A percentile compares a stretch with the other conserved stretches of the same genome.
Evolutionary conservation across 2,329 filamentous ascomycete genomes (phyloP).

Genomic region (Diaporthe citri): DNA sequence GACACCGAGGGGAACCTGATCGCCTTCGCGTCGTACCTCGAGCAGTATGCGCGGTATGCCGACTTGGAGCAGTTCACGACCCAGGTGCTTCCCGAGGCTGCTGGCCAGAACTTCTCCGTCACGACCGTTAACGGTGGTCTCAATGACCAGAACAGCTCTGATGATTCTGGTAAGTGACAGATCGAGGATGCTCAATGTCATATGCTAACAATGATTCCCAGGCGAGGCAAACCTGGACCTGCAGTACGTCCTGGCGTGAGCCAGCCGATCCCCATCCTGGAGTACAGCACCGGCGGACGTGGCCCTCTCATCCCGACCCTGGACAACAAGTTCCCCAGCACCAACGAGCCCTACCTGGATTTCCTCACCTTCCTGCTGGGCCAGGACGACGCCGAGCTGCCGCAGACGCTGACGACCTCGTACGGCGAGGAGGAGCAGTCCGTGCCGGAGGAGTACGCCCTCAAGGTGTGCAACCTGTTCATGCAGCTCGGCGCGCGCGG

Average conservation of each 20-base stretch:
- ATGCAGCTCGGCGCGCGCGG: conserved; percentile 74
- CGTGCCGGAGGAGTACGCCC: conserved; percentile 70
- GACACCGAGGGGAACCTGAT: conserved; percentile 48
- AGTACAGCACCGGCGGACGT: conserved; percentile 46
- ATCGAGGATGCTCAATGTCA: too few relatives aligned
- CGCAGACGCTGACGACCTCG: conserved; percentile 72
- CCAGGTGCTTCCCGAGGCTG: conserved; percentile 64
- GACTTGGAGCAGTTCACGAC: conserved; percentile 65
- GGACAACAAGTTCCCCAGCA: conserved; percentile 63
- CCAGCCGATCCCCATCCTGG: conserved; percentile 44
- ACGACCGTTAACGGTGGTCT: conserved; percentile 68
- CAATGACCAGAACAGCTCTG: conserved; percentile 58
- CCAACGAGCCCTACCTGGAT: conserved; percentile 77
- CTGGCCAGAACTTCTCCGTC: conserved; percentile 66
- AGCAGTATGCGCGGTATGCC: conserved; percentile 60
- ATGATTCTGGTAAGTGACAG: conserved; percentile 49
- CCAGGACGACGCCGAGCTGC: conserved; percentile 63
- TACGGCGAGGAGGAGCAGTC: conserved; percentile 77
- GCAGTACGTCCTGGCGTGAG: conserved; percentile 41
- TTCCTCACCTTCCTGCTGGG: conserved; percentile 72
- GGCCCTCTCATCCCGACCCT: conserved; percentile 65
- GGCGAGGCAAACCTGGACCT: conserved; percentile 46
- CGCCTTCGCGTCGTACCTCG: conserved; percentile 58
- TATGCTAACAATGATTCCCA: background rate
- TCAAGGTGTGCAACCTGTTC: conserved; percentile 72